Evolutionary conservation across 805 yeast species (phyloP).

Genomic region (Cyberlindnera lachancei): DNA sequence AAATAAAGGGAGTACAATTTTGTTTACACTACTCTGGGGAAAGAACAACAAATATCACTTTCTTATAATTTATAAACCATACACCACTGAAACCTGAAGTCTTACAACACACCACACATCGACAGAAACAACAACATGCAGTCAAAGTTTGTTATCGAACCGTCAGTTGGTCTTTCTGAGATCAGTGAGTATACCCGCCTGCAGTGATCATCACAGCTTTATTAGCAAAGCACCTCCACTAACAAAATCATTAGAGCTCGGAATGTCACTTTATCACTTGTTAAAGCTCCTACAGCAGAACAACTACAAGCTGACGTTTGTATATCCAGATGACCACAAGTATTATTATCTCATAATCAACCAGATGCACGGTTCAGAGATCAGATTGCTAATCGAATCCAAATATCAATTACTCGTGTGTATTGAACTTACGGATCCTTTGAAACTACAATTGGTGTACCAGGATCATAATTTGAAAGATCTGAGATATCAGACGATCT

Average conservation of each 20-base stretch:
- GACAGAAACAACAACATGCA: too few relatives aligned
- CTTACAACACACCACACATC: too few relatives aligned
- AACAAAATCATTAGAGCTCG: conserved; percentile 9
- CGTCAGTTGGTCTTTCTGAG: conserved; percentile 9
- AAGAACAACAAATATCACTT: too few relatives aligned
- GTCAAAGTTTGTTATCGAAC: conserved; percentile 6
- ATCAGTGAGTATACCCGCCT: conserved; percentile 4
- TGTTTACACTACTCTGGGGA: too few relatives aligned
- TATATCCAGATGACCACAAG: conserved; percentile 1
- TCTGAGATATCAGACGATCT: conserved; percentile 35
- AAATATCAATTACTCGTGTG: conserved; percentile 6
- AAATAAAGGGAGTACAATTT: too few relatives aligned
- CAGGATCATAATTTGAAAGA: conserved; percentile 12
- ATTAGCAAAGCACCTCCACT: too few relatives aligned
- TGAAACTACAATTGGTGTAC: conserved; percentile 7
- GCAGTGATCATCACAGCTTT: too few relatives aligned
- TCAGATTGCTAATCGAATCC: conserved; percentile 6
- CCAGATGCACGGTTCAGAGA: conserved; percentile 2
- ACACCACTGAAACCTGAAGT: too few relatives aligned
- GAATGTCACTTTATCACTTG: conserved; percentile 6
- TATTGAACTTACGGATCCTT: conserved; percentile 11
- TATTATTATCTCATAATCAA: conserved; percentile 2
- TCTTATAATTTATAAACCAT: too few relatives aligned
- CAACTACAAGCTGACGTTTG: conserved; percentile 1
- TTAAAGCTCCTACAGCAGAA: conserved; percentile 5